Conservation (phyloP, 2,329 filamentous ascomycete genomes). For the Neocatenulostroma microsporum region DNA sequence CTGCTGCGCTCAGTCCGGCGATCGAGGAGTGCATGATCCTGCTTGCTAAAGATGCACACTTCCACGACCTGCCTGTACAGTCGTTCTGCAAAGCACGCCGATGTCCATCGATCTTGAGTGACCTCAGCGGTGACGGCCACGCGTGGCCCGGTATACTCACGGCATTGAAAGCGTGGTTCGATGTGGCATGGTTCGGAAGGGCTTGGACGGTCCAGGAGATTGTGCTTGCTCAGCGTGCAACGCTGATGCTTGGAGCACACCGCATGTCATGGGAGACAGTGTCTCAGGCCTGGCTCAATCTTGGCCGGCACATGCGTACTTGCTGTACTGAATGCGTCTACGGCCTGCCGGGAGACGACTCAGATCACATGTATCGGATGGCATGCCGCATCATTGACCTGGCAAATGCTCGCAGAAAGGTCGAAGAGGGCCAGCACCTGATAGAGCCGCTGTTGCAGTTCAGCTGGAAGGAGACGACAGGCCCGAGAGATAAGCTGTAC, state of each 20-base stretch:
- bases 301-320: background rate
- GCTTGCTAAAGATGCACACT: no score
- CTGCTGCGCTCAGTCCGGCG: no score
- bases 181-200: background rate
- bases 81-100: no score
- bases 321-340: conserved; percentile 2
- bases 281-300: background rate
- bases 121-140: no score
- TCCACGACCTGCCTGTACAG: no score
- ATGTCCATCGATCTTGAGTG: no score
- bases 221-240: background rate
- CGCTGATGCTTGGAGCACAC: background rate
- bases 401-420: background rate
- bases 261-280: background rate
- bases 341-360: background rate
- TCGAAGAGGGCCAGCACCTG: background rate
- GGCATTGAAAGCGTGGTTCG: no score
- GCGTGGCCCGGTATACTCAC: no score
- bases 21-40: no score
- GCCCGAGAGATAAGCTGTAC: background rate
- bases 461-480: background rate
- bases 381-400: background rate
- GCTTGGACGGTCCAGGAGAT: conserved; percentile 1
- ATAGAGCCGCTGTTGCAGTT: background rate
- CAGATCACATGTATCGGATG: background rate